Percentiles rank a stretch among this genome's conserved stretches.
Evolutionary conservation across 768 basidiomycete genomes (phyloP).

Genomic region (Suillus paluster): DNA sequence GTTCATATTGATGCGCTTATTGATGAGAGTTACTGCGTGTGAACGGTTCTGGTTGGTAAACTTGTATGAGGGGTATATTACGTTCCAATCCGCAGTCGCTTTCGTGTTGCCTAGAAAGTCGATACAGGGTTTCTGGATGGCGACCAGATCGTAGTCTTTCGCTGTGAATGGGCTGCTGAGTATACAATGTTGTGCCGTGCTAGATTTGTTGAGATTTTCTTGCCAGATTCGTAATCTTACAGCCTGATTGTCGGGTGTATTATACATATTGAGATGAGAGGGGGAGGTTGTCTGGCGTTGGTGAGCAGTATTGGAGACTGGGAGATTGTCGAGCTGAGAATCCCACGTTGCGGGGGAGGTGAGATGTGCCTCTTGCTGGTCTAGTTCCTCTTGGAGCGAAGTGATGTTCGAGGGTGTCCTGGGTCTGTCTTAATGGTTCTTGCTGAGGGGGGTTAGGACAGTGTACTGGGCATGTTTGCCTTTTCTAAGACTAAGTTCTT

Average conservation of each 20-base stretch:
- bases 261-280: neutral
- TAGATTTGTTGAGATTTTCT: constrained; percentile 34
- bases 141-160: constrained; percentile 4
- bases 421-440: too few species aligned
- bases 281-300: too few species aligned
- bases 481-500: too few species aligned
- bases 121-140: constrained; percentile 8
- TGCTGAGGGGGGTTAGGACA: too few species aligned
- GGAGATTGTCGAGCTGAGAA: neutral
- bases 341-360: neutral
- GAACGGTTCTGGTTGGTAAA: neutral
- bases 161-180: constrained; percentile 11
- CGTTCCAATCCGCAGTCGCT: neutral
- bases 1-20: neutral
- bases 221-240: constrained; percentile 27
- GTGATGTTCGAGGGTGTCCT: neutral
- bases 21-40: neutral
- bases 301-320: too few species aligned
- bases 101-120: neutral
- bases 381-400: neutral
- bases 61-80: neutral
- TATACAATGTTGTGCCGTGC: constrained; percentile 17
- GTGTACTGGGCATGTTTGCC: neutral
- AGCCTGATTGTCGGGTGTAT: neutral
- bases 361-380: neutral